Evolutionary conservation across 768 basidiomycete species (phyloP).

Genomic region (Epithele typhae): DNA sequence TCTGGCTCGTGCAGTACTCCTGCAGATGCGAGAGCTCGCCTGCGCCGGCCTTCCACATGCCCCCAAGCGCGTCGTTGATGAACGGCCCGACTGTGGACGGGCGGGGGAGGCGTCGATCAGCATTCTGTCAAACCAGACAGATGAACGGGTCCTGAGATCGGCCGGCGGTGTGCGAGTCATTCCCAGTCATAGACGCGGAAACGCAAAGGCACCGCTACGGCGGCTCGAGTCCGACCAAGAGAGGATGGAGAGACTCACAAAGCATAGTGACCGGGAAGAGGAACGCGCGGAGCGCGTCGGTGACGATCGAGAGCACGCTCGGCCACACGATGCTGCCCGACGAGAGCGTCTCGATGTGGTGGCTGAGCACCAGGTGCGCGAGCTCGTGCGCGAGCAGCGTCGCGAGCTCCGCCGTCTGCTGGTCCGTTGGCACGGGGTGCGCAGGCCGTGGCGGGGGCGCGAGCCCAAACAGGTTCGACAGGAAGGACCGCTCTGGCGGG

Average conservation of each 20-base stretch:
- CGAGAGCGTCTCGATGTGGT: constrained; percentile 90
- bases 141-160: too few species aligned
- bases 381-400: constrained; percentile 92
- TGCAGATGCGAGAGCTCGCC: constrained; percentile 69
- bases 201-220: too few species aligned
- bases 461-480: constrained; percentile 40
- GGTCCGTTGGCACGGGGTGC: constrained; percentile 59
- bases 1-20: constrained; percentile 72
- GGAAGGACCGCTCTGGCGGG: constrained; percentile 27
- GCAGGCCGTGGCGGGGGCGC: constrained; percentile 25
- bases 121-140: too few species aligned
- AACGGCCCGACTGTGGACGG: constrained; percentile 80
- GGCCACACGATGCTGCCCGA: constrained; percentile 81
- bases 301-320: constrained; percentile 66
- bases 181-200: too few species aligned
- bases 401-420: constrained; percentile 87
- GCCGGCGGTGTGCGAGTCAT: too few species aligned
- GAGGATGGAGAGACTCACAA: constrained; percentile 30
- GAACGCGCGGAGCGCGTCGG: constrained; percentile 73
- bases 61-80: constrained; percentile 88
- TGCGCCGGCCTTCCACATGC: constrained; percentile 71
- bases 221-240: constrained; percentile 16
- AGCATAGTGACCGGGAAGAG: constrained; percentile 89
- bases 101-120: too few species aligned
- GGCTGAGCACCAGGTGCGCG: constrained; percentile 84